Evolutionary conservation across 768 basidiomycete genomes (phyloP).

Genomic region (Panellus pusillus): DNA sequence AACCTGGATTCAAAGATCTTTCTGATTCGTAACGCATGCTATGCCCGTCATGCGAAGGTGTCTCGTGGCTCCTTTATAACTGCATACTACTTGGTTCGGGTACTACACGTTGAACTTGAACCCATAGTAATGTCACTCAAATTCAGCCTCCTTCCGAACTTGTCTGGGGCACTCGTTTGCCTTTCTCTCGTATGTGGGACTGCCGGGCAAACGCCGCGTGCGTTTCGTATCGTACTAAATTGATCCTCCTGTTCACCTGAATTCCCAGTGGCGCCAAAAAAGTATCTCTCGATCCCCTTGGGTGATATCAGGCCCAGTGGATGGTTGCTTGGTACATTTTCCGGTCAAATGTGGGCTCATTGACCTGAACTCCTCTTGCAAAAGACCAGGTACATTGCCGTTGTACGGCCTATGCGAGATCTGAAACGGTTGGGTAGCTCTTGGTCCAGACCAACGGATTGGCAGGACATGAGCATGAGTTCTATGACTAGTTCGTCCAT

Average conservation of each 20-base stretch:
- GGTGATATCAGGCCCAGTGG: constrained; percentile 40
- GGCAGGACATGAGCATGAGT: constrained; percentile 45
- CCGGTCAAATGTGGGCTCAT: no score
- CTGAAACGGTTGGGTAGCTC: constrained; percentile 26
- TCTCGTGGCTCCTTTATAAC: no score
- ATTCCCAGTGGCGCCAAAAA: constrained; percentile 42
- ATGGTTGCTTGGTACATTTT: constrained; percentile 29
- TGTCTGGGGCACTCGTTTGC: neutral
- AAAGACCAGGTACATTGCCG: constrained; percentile 35
- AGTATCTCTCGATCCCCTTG: constrained; percentile 40
- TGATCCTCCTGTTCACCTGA: neutral
- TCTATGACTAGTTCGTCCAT: constrained; percentile 37
- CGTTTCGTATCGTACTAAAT: neutral
- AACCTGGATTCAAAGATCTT: no score
- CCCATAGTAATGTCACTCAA: neutral
- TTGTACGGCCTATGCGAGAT: neutral
- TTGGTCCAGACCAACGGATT: constrained; percentile 43
- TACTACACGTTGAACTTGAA: no score
- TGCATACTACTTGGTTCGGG: no score
- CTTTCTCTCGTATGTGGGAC: constrained; percentile 5
- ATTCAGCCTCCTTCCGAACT: constrained; percentile 2
- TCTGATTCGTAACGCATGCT: no score
- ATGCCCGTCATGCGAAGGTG: no score
- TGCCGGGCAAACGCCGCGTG: constrained; percentile 8
- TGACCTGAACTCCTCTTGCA: no score